Evolutionary conservation across 2,329 filamentous ascomycete species (phyloP), one percentile per base, ranked within the genome.

Genomic region (Microcyclospora tardicrescens): DNA sequence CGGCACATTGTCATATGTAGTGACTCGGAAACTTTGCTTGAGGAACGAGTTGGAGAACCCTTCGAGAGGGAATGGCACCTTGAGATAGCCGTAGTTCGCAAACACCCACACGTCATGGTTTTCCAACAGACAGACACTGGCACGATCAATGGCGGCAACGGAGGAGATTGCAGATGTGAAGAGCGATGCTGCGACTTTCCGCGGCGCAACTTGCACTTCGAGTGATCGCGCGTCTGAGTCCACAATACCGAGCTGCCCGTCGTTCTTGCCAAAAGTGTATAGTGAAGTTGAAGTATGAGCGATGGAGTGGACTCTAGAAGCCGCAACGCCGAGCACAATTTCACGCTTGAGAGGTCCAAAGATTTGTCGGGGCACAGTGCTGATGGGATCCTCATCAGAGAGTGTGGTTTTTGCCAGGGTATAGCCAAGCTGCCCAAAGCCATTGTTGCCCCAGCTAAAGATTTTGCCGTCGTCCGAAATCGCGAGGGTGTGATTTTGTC

Each of bases 181-280:
- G 1, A 93, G 69, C 0, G 86, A 91, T 0, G 85, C 84, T 0
- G 85, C 87, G 33, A 98, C 87, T 55, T 82, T 89, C 34, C 91
- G 76, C 16, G 91, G 91, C 1, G 75, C 77, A 14, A 73, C 64
- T 55, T 96, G 91, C n/a, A 81, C 66, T 49, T 91, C 84, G 5
- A 96, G 71, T 0, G 86, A 95, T 34, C 87, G 77, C 16, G 91
- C 93, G 61, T 96, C 89, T 0, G 91, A 89, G 58, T 95, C 91
- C 64, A 95, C 86, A 38, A 98, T 71, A 5, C 86, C 91, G 34
- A 98, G 72, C 58, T 98, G 91, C 2, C 91, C 91, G 50, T 86
- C 78, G 52, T 96, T 98, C 53, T 91, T 93, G 15, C 91, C 91
- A 71, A 93, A 98, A 2, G 85, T 93, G 56, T 84, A 98, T 1